Conservation (phyloP, 176 grass and related monocot species). For the Cocos nucifera region DNA sequence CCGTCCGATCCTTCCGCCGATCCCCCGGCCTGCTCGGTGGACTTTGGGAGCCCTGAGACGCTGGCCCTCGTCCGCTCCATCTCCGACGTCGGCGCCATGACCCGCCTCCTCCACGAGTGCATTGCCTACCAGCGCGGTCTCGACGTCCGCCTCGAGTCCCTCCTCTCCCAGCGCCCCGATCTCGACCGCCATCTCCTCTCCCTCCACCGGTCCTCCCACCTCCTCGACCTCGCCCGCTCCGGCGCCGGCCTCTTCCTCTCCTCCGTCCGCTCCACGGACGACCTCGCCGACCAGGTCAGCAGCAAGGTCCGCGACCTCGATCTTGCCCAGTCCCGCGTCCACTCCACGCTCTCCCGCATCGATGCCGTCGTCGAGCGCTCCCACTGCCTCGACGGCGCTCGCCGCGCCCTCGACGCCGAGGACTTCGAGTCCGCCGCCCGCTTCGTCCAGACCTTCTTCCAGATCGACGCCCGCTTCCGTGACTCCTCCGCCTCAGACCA, state of each 20-base stretch:
- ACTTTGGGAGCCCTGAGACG: slow-evolving; percentile 52
- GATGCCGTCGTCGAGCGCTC: slow-evolving; percentile 62
- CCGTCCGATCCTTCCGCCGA: slow-evolving; percentile 4
- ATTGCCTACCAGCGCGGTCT: slow-evolving; percentile 79
- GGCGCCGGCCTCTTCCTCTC: slow-evolving; percentile 53
- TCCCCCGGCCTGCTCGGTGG: slow-evolving; percentile 19
- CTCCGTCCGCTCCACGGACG: slow-evolving; percentile 49
- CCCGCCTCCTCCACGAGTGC: slow-evolving; percentile 79
- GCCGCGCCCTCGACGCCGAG: slow-evolving; percentile 50
- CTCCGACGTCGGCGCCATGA: slow-evolving; percentile 67
- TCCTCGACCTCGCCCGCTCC: slow-evolving; percentile 67
- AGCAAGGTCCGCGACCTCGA: slow-evolving; percentile 72
- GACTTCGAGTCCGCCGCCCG: slow-evolving; percentile 54
- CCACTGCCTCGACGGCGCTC: slow-evolving; percentile 55
- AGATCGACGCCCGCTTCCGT: slow-evolving; percentile 63
- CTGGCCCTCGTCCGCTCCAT: slow-evolving; percentile 53
- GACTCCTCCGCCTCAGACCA: slow-evolving; percentile 31
- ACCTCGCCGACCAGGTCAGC: slow-evolving; percentile 55
- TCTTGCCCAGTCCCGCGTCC: slow-evolving; percentile 52
- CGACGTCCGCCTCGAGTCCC: slow-evolving; percentile 54
- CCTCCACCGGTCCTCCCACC: slow-evolving; percentile 52
- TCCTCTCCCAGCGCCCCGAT: slow-evolving; percentile 69
- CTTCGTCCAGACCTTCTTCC: background rate
- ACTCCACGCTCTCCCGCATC: slow-evolving; percentile 43
- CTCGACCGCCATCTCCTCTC: slow-evolving; percentile 51